A percentile compares a stretch with the other conserved stretches of the same genome.
These are phyloP conservation scores for Zalerion maritima DNA, from an alignment of 495 filamentous ascomycete species.

Conservation along the genomic window DNA sequence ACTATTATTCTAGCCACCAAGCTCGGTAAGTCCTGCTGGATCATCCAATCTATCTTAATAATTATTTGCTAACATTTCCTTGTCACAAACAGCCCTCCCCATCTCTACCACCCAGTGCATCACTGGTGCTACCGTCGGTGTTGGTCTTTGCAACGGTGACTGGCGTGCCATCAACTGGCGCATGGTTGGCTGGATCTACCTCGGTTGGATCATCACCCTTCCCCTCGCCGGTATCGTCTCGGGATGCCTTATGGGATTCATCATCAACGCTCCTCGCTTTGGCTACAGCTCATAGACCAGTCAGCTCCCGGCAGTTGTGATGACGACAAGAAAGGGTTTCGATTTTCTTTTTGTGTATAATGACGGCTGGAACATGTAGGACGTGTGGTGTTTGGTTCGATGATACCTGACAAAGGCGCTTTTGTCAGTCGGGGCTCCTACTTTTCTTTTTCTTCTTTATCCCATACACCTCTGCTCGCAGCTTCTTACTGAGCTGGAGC, in stretches of 20 bases:
- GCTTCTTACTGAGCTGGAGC: too few relatives aligned
- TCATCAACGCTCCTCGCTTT: constrained; percentile 40
- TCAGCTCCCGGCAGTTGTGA: too few relatives aligned
- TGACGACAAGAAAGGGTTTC: too few relatives aligned
- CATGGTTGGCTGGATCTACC: constrained; percentile 41
- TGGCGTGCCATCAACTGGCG: constrained; percentile 46
- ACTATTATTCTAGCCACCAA: constrained; percentile 53
- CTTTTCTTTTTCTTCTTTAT: too few relatives aligned
- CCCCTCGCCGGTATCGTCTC: constrained; percentile 41
- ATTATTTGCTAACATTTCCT: too few relatives aligned
- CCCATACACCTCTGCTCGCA: too few relatives aligned
- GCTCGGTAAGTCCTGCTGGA: constrained; percentile 22
- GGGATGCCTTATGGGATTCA: constrained; percentile 41
- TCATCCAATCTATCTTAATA: neutral
- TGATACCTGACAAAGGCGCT: too few relatives aligned
- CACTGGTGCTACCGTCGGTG: constrained; percentile 45
- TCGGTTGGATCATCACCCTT: constrained; percentile 44
- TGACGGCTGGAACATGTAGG: too few relatives aligned
- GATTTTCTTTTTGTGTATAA: too few relatives aligned
- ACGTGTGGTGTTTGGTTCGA: too few relatives aligned
- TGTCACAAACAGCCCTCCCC: constrained; percentile 25
- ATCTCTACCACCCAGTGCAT: constrained; percentile 49
- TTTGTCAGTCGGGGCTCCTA: too few relatives aligned
- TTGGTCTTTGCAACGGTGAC: constrained; percentile 45
- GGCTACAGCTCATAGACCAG: too few relatives aligned